Percentiles rank a stretch among this genome's conserved stretches.
These are phyloP conservation scores for Neurospora sp. DNA, from an alignment of 495 filamentous ascomycete species.

Conservation along the genomic window DNA sequence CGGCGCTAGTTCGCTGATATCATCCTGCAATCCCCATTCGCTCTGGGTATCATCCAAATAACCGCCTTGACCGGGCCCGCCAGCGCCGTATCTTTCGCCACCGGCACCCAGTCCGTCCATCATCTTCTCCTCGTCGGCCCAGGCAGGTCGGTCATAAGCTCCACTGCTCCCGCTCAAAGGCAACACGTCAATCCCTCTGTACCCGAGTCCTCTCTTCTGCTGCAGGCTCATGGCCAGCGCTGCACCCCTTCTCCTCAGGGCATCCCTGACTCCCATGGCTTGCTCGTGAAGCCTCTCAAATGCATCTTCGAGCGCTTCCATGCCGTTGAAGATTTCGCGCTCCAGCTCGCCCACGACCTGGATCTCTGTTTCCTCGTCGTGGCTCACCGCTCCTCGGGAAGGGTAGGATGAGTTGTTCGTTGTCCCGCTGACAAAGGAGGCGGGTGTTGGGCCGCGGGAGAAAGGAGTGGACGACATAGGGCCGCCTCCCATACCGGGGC, in stretches of 20 bases:
- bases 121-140: slow-evolving; percentile 37
- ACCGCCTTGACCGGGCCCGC: slow-evolving; percentile 45
- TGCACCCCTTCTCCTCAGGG: slow-evolving; percentile 68
- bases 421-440: slow-evolving; percentile 36
- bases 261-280: slow-evolving; percentile 70
- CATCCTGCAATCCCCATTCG: slow-evolving; percentile 52
- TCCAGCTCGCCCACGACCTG: slow-evolving; percentile 82
- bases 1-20: slow-evolving; percentile 63
- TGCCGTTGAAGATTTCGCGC: slow-evolving; percentile 81
- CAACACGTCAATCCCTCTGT: slow-evolving; percentile 32
- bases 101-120: slow-evolving; percentile 32
- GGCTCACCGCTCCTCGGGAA: slow-evolving; percentile 48
- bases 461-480: slow-evolving; percentile 1
- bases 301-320: slow-evolving; percentile 91
- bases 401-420: slow-evolving; percentile 29
- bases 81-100: slow-evolving; percentile 22
- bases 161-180: slow-evolving; percentile 28
- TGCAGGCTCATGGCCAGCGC: slow-evolving; percentile 72
- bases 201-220: slow-evolving; percentile 44
- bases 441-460: slow-evolving; percentile 36
- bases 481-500: background rate
- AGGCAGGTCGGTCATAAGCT: slow-evolving; percentile 32
- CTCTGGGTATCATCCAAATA: slow-evolving; percentile 39
- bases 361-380: slow-evolving; percentile 94
- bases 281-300: slow-evolving; percentile 85